phyloP scores from a whole-genome alignment of 306 rosid species.

The Pyrus betulifolia region DNA sequence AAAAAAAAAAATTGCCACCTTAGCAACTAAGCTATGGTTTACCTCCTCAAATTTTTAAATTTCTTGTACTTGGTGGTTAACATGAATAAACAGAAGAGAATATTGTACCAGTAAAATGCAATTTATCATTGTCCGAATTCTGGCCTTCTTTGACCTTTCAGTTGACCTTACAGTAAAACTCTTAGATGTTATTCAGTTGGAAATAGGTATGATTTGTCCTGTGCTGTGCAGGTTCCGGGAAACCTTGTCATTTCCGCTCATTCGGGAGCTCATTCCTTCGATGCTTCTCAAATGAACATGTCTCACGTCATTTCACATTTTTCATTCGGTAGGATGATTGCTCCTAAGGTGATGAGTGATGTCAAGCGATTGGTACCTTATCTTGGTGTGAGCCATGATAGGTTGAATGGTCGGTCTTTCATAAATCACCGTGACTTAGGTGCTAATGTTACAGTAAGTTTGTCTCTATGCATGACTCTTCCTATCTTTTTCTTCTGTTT shows the following conservation, averaged over 20 bases:
- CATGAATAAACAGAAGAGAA: background rate
- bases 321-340: constrained; percentile 64
- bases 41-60: background rate
- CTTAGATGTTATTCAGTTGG: background rate
- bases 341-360: constrained; percentile 59
- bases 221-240: constrained; percentile 82
- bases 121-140: background rate
- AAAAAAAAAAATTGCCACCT: background rate
- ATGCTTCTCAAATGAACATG: constrained; percentile 92
- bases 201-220: constrained; percentile 2
- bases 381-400: constrained; percentile 75
- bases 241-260: constrained; percentile 70
- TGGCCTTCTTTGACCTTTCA: background rate
- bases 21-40: background rate
- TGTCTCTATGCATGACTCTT: constrained; percentile 4
- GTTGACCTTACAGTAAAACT: background rate
- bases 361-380: constrained; percentile 69
- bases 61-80: constrained; percentile 4
- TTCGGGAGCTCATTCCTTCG: constrained; percentile 89
- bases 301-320: constrained; percentile 77
- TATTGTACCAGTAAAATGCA: background rate
- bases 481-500: background rate
- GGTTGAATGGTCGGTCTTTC: constrained; percentile 78
- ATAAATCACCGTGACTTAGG: constrained; percentile 56
- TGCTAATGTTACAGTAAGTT: constrained; percentile 90